Base-by-base conservation (phyloP, 2,329 filamentous ascomycete species). In the Ophioceras dolichostomum region DNA sequence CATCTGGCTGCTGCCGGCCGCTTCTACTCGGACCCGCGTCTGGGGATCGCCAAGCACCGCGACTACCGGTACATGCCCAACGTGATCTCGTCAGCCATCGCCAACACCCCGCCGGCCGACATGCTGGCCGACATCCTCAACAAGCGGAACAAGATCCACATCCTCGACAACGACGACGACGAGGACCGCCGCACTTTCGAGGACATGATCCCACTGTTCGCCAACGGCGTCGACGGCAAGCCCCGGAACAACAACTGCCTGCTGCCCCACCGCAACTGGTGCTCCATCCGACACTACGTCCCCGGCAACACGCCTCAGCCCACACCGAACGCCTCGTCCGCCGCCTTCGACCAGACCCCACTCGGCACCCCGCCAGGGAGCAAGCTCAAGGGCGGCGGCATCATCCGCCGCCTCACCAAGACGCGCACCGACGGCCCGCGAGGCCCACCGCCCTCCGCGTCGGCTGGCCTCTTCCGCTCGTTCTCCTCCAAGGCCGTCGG, bases 61-160 rank as follows among this genome's bases (percentile, higher is more conserved):
- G 91, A 98, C 55, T 88, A 91, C 51, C 74, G 91, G 43, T 98
- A 98, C 55, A 98, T 98, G 82, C 84, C 87, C 4, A 98, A 98
- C 50, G 64, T 98, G 41, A 78, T 96, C 47, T 93, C 87, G 1
- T 95, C 88, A 0, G 87, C 88, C 10, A 96, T 98, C 53, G 89
- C 83, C 49, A 95, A 98, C 53, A 79, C 82, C 12, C 91, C 93
- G 5, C 85, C 88, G 14, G 82, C 88, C 1, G 83, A 91, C 37
- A 66, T 93, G 51, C 71, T 96, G 64, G 86, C 86, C 5, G 89
- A 98, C 56, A 73, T 94, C 36, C 70, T 98, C 42, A 95, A 96
- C 64, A 91, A 83, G 63, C 76, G 91, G 20, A 95, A 95, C 65
- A 95, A 81, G 56, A 57, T 82, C 2, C 77, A 82, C 47, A 76